These are phyloP conservation scores for Heritiera littoralis DNA, from an alignment of 345 rosid species.

Conservation along the genomic window DNA sequence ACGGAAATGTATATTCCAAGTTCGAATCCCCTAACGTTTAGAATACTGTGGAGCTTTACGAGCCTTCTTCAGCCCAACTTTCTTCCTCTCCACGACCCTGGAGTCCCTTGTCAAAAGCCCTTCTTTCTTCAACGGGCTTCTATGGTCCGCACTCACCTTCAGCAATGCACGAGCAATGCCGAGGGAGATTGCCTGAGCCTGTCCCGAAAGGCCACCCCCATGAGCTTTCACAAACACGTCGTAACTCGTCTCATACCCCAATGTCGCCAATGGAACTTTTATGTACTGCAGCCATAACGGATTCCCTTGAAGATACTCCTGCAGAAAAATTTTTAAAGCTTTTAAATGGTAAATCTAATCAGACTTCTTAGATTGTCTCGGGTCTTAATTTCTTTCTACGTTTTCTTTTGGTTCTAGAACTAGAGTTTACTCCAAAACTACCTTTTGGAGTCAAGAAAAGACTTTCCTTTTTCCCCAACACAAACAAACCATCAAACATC, in stretches of 20 bases:
- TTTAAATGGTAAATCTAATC: constrained; percentile 4
- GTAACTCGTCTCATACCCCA: constrained; percentile 84
- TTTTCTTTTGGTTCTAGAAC: too few species aligned
- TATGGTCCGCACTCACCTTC: constrained; percentile 74
- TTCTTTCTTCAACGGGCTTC: constrained; percentile 70
- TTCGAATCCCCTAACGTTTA: constrained; percentile 51
- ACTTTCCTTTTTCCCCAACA: not conserved
- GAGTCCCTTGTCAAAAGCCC: constrained; percentile 90
- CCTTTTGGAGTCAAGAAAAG: too few species aligned
- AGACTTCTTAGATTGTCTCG: not conserved
- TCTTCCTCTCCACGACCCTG: constrained; percentile 90
- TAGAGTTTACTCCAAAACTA: too few species aligned
- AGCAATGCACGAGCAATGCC: constrained; percentile 89
- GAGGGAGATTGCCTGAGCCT: constrained; percentile 91
- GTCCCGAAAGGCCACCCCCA: constrained; percentile 95
- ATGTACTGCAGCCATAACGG: constrained; percentile 91
- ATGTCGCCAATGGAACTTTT: constrained; percentile 68
- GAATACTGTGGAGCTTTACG: constrained; percentile 95
- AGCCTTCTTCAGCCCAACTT: constrained; percentile 91
- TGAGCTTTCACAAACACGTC: constrained; percentile 93
- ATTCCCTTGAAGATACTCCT: constrained; percentile 98
- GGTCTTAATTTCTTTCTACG: not conserved
- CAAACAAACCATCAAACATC: constrained; percentile 7
- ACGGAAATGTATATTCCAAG: not conserved
- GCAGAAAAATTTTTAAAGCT: constrained; percentile 17